Evolutionary conservation across 2,329 filamentous ascomycete species (phyloP).

Genomic region (Parafenestella ontariensis): DNA sequence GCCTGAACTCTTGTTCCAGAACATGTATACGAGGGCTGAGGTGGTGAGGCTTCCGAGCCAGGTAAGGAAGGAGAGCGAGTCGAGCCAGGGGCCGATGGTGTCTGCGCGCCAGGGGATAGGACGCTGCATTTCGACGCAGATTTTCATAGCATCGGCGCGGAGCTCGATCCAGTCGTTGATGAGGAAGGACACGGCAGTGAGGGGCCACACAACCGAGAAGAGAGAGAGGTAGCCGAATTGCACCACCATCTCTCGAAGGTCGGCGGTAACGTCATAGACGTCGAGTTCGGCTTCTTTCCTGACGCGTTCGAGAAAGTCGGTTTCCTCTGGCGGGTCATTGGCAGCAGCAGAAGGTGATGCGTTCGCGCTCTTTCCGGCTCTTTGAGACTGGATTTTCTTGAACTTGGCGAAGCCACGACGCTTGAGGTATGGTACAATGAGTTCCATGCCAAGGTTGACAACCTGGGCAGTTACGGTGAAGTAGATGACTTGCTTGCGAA

Average conservation of each 20-base stretch:
- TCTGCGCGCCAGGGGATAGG: conserved; percentile 90
- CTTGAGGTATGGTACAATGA: conserved; percentile 84
- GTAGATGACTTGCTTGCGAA: conserved; percentile 93
- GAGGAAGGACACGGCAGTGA: conserved; percentile 88
- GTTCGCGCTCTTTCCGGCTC: conserved; percentile 64
- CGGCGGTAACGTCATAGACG: conserved; percentile 85
- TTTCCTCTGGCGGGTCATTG: conserved; percentile 78
- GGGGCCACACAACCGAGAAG: conserved; percentile 92
- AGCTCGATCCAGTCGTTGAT: conserved; percentile 97
- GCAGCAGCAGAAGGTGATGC: conserved; percentile 56
- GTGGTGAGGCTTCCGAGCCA: conserved; percentile 93
- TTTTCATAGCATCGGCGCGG: conserved; percentile 92
- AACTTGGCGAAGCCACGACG: conserved; percentile 79
- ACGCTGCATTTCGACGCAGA: conserved; percentile 85
- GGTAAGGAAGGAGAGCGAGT: conserved; percentile 84
- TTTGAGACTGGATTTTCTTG: conserved; percentile 71
- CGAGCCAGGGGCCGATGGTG: conserved; percentile 92
- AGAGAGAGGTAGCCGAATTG: conserved; percentile 84
- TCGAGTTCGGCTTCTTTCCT: conserved; percentile 82
- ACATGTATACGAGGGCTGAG: conserved; percentile 87
- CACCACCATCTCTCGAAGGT: conserved; percentile 74
- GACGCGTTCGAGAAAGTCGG: conserved; percentile 79
- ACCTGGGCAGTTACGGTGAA: conserved; percentile 94
- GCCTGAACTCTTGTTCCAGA: conserved; percentile 72
- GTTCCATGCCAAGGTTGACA: conserved; percentile 84